A percentile compares a stretch with the other conserved stretches of the same genome.
These are phyloP conservation scores for Bidens hawaiensis DNA, from an alignment of 140 eudicot species.

Conservation along the genomic window DNA sequence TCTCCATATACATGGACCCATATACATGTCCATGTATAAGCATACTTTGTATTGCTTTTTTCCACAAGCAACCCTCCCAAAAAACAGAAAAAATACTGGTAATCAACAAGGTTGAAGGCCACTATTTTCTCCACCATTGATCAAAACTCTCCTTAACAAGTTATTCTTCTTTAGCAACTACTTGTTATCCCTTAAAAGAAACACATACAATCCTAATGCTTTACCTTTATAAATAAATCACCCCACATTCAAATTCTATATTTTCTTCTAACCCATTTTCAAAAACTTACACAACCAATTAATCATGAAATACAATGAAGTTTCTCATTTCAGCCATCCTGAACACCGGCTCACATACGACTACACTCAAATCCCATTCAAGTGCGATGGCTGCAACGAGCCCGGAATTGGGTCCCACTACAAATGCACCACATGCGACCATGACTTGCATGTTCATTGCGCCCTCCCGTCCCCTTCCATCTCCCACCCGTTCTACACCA, in stretches of 20 bases:
- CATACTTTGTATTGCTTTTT: neutral
- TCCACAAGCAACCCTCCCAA: conserved; percentile 1
- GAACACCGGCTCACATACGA: conserved; percentile 54
- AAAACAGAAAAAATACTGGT: neutral
- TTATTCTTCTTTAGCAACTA: conserved; percentile 17
- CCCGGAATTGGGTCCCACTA: conserved; percentile 78
- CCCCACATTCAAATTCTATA: conserved; percentile 18
- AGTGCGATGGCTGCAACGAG: conserved; percentile 89
- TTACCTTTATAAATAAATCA: conserved; percentile 21
- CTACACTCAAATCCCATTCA: conserved; percentile 62
- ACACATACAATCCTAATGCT: conserved; percentile 19
- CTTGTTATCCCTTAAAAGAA: conserved; percentile 30
- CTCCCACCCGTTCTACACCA: conserved; percentile 46
- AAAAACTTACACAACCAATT: conserved; percentile 6
- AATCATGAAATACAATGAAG: conserved; percentile 53
- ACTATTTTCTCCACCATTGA: conserved; percentile 1
- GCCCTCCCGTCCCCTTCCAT: conserved; percentile 30
- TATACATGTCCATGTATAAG: neutral
- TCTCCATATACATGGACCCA: neutral
- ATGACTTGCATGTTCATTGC: conserved; percentile 34
- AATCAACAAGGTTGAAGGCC: neutral
- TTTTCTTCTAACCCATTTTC: neutral
- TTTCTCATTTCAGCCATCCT: conserved; percentile 63
- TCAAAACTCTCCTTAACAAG: conserved; percentile 17
- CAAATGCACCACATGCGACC: conserved; percentile 61